Base-by-base conservation (phyloP, 2,329 filamentous ascomycete genomes). In the Amauroascus verrucosus region DNA sequence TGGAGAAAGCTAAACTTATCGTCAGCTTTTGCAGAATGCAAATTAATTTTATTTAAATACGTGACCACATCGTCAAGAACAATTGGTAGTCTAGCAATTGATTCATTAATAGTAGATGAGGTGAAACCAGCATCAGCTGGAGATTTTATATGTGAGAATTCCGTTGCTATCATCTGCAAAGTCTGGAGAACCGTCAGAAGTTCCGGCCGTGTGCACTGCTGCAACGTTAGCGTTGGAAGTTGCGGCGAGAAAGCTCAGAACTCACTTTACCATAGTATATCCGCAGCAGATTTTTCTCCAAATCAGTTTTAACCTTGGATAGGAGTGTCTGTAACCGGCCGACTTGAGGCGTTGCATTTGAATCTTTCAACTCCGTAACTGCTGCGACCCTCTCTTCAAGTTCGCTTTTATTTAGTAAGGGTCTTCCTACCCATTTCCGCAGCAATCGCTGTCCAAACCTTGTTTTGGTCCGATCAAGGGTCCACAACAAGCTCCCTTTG, bases 1-100 rank as follows among this genome's bases (percentile, higher is more conserved):
- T 85, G 81, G 67, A 98, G 96, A 75, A 98, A 98, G 33, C 78
- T 76, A 67, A 96, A 97, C 67, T 95, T 96, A 75, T 98, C 90
- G 63, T 97, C 85, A 22, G 80, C 81, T 47, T 83, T 84, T 0
- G 91, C 93, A 0, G 93, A 87, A 59, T 86, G 78, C 30, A 84
- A 75, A 62, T 95, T 95, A 69, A 98, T 93, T 56, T 83, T 85
- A 51, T 94, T 85, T 1, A 98, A 79, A 64, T 87, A 89, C 1
- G 75, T 76, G 16, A 86, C 75, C 4, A 97, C 80, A 16, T 83
- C 80, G 18, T 84, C 77, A 6, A 84, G 75, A 48, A 97, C 95
- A 11, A 75, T 78, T 0, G 93, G 91, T 5, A 98, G 76, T 7
- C 82, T 79, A 22, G 79, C 78, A 56, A 97, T 79, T 11, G 89